phyloP scores from a whole-genome alignment of 2,329 filamentous ascomycete species.

The Podosphaera xanthii region DNA sequence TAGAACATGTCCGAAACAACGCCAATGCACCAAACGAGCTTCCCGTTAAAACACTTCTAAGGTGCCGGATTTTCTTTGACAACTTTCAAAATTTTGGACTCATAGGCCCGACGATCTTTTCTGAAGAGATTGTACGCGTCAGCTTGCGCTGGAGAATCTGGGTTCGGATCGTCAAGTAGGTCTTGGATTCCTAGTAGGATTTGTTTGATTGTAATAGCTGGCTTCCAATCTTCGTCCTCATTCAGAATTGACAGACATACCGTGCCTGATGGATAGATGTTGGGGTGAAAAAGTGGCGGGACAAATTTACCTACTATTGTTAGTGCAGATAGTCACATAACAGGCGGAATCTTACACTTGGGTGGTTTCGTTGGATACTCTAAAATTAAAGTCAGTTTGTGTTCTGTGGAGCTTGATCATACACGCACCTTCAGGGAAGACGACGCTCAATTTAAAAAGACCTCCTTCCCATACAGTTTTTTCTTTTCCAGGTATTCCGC shows the following conservation, averaged over 20 bases:
- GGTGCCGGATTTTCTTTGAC: conserved; percentile 76
- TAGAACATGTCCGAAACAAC: background rate
- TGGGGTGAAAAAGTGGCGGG: conserved; percentile 90
- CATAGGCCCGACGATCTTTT: conserved; percentile 69
- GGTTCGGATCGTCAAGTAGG: conserved; percentile 86
- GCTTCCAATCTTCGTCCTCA: conserved; percentile 97
- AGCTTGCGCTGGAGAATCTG: conserved; percentile 86
- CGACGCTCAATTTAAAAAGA: conserved; percentile 79
- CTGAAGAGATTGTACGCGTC: conserved; percentile 96
- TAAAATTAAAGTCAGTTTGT: conserved; percentile 18
- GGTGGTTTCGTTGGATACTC: conserved; percentile 98
- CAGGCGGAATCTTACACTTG: conserved; percentile 48
- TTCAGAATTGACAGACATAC: conserved; percentile 94
- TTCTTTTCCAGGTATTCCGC: conserved; percentile 83
- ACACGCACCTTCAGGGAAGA: conserved; percentile 69
- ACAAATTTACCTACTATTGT: conserved; percentile 62
- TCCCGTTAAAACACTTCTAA: conserved; percentile 17
- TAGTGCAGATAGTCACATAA: conserved; percentile 3
- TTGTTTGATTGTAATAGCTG: conserved; percentile 94
- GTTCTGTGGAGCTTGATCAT: background rate
- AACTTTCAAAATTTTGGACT: conserved; percentile 64
- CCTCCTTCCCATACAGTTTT: conserved; percentile 98
- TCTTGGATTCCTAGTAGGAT: conserved; percentile 92
- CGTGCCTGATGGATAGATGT: conserved; percentile 94
- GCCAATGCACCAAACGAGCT: background rate